phyloP scores from a whole-genome alignment of 331 rosid genomes.

The Rhamnella rubrinervis region DNA sequence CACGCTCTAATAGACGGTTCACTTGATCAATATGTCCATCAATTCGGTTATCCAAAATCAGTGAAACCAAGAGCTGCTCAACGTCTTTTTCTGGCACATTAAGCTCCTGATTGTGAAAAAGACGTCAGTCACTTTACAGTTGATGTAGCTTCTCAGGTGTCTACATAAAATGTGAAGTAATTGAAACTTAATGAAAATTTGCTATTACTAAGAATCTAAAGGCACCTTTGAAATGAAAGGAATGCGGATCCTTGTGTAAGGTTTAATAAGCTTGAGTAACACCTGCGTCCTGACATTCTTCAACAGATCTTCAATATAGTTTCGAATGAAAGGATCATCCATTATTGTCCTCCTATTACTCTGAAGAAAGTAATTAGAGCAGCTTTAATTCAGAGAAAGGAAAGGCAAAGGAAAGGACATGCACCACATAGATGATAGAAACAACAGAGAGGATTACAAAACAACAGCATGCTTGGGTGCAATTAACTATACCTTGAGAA shows the following conservation, averaged over 20 bases:
- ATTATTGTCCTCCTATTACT: conserved; percentile 94
- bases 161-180: not conserved
- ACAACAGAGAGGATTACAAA: not conserved
- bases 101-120: conserved; percentile 59
- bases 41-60: conserved; percentile 89
- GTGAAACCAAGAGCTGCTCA: conserved; percentile 87
- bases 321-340: conserved; percentile 96
- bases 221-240: conserved; percentile 92
- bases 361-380: conserved; percentile 41
- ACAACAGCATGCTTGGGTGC: not conserved
- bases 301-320: conserved; percentile 91
- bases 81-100: conserved; percentile 96
- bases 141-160: not conserved
- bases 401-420: conserved; percentile 2
- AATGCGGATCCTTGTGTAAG: conserved; percentile 92
- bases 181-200: no score
- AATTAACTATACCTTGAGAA: conserved; percentile 59
- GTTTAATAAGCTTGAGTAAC: conserved; percentile 93
- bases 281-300: conserved; percentile 98
- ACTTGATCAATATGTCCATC: conserved; percentile 98
- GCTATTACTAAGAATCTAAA: not conserved
- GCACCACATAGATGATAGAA: not conserved
- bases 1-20: conserved; percentile 88
- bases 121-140: not conserved
- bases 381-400: conserved; percentile 21